These are phyloP conservation scores for Tetrahymena thermophila DNA, from an alignment of 73 alveolate genomes.

Conservation along the genomic window DNA sequence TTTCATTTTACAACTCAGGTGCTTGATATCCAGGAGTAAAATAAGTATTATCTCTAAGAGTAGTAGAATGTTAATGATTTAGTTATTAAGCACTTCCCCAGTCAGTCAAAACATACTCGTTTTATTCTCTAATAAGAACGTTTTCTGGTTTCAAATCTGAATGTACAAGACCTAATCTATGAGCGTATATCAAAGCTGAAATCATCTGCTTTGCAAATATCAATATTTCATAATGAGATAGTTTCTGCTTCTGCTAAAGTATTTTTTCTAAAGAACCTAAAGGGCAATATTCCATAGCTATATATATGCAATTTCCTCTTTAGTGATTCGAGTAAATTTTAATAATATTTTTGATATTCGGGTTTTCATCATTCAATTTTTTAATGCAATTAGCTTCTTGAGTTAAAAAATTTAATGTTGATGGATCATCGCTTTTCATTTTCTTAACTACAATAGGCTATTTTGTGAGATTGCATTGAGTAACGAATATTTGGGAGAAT, in stretches of 20 bases:
- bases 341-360: not conserved
- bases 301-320: not conserved
- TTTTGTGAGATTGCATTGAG: not conserved
- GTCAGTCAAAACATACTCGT: not conserved
- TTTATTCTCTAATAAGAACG: not conserved
- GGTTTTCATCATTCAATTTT: not conserved
- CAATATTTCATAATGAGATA: not conserved
- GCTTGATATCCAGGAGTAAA: not conserved
- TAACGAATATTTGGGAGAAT: not conserved
- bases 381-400: not conserved
- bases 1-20: not conserved
- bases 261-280: not conserved
- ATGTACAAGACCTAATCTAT: not conserved
- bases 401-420: not conserved
- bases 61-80: not conserved
- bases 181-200: not conserved
- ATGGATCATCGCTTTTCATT: not conserved
- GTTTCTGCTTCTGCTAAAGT: not conserved
- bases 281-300: constrained; percentile 2
- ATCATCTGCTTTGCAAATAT: not conserved
- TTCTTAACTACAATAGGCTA: not conserved
- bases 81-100: not conserved
- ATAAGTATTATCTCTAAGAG: not conserved
- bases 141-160: not conserved
- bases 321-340: not conserved